A percentile compares a stretch with the other conserved stretches of the same genome.
Conservation (phyloP, 805 yeast species). For the Monosporozyma aerobia region DNA sequence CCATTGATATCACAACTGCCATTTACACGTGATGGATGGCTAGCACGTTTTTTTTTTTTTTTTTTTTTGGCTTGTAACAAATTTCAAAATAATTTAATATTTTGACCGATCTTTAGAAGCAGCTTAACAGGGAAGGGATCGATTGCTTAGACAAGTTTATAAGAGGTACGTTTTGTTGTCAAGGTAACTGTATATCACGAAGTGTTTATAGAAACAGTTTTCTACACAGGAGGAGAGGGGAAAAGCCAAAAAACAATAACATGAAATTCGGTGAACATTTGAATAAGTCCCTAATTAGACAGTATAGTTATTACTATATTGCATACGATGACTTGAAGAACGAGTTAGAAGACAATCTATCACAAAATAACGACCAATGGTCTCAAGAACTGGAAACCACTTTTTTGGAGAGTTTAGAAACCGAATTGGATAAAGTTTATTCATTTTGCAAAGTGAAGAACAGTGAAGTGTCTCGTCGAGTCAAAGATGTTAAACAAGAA, state of each 20-base stretch:
- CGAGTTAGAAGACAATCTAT: conserved; percentile 60
- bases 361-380: conserved; percentile 53
- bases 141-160: too few species aligned
- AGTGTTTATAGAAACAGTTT: too few species aligned
- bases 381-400: conserved; percentile 68
- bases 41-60: not conserved
- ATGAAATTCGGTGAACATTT: conserved; percentile 97
- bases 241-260: not conserved
- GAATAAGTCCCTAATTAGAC: conserved; percentile 79
- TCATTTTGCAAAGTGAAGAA: conserved; percentile 84
- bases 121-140: not conserved
- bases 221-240: not conserved
- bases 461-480: conserved; percentile 75
- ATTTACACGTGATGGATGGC: not conserved
- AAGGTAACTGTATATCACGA: too few species aligned
- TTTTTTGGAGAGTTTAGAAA: conserved; percentile 65
- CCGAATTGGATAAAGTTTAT: conserved; percentile 86
- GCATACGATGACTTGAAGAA: conserved; percentile 86
- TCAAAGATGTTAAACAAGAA: conserved; percentile 68
- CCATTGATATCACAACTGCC: not conserved
- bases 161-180: not conserved
- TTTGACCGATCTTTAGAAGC: not conserved
- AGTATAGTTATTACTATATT: conserved; percentile 83
- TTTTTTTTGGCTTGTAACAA: too few species aligned
- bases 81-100: too few species aligned